A percentile compares a stretch with the other conserved stretches of the same genome.
Evolutionary conservation across 257 asterid genomes (phyloP).

Genomic region (Solanum okadae): DNA sequence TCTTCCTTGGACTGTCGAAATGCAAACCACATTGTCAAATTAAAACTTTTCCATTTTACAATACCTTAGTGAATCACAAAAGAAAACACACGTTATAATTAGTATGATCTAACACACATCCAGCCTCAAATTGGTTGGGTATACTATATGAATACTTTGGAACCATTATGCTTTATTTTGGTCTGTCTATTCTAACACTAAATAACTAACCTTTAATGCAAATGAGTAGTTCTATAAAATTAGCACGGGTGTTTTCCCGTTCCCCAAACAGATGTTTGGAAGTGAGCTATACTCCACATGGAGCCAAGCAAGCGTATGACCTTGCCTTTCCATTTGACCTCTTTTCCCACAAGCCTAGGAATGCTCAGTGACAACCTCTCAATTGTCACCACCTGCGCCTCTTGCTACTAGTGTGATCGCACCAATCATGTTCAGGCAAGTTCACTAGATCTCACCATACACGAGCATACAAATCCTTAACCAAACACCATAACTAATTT

Average conservation of each 20-base stretch:
- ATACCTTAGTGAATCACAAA: slow-evolving; percentile 2
- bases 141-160: neutral
- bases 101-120: neutral
- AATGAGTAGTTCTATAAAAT: neutral
- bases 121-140: neutral
- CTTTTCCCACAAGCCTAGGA: neutral
- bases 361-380: neutral
- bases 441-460: neutral
- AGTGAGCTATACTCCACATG: neutral
- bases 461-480: neutral
- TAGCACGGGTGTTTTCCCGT: neutral
- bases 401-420: neutral
- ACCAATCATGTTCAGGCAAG: neutral
- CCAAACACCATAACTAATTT: neutral
- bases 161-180: neutral
- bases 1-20: slow-evolving; percentile 66
- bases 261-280: neutral
- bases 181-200: neutral
- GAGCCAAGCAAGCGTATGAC: neutral
- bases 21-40: neutral
- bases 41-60: neutral
- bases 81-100: neutral
- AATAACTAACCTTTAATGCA: neutral
- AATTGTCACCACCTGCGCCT: neutral
- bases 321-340: neutral